Conservation (phyloP, 495 filamentous ascomycete genomes). For the Daldinia concentrica region DNA sequence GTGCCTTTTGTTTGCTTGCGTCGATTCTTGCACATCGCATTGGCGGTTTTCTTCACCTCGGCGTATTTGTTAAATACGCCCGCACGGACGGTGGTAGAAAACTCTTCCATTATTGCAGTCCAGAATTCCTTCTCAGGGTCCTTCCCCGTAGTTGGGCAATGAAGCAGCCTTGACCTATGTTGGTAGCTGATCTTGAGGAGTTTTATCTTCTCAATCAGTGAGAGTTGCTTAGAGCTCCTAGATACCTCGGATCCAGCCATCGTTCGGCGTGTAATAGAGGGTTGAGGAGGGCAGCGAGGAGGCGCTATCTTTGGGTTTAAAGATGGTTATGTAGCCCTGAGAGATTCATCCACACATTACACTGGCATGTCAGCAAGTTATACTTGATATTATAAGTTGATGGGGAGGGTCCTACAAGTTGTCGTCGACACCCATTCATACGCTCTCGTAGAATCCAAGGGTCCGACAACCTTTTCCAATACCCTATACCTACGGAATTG, state of each 20-base stretch:
- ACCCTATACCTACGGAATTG: no score
- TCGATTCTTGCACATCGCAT: slow-evolving; percentile 22
- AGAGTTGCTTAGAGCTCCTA: slow-evolving; percentile 6
- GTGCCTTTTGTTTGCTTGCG: slow-evolving; percentile 23
- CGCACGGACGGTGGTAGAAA: slow-evolving; percentile 12
- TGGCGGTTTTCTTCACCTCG: slow-evolving; percentile 22
- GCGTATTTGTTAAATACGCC: slow-evolving; percentile 18
- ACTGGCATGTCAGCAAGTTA: not conserved
- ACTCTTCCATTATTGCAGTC: slow-evolving; percentile 29
- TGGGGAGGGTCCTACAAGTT: not conserved
- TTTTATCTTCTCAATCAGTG: slow-evolving; percentile 19
- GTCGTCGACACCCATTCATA: not conserved
- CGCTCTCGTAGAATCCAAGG: no score
- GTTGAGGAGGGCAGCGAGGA: not conserved
- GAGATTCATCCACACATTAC: not conserved
- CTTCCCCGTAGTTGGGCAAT: slow-evolving; percentile 24
- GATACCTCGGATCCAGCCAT: not conserved
- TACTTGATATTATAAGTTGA: not conserved
- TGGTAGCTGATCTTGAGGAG: slow-evolving; percentile 25
- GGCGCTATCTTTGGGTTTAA: not conserved
- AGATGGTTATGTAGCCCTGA: not conserved
- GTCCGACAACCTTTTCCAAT: no score
- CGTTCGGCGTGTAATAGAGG: not conserved
- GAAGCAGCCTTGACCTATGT: slow-evolving; percentile 15
- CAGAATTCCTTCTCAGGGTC: slow-evolving; percentile 21